Evolutionary conservation across 2,329 filamentous ascomycete species (phyloP).

Genomic region (Venturia effusa): DNA sequence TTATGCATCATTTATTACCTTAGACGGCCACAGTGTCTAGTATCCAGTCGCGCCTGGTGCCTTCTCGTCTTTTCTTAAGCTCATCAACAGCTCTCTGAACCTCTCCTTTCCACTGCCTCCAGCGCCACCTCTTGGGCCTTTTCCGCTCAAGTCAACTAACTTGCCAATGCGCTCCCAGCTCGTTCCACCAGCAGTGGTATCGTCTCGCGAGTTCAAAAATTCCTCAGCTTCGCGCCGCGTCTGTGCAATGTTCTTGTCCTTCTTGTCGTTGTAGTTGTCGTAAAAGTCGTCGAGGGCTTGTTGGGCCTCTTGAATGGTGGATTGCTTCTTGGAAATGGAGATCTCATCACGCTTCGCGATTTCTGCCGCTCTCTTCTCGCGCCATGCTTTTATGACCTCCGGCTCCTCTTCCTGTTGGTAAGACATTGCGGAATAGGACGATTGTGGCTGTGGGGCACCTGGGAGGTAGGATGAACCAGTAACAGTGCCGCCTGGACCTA

Average conservation of each 20-base stretch:
- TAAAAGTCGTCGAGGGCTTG: conserved; percentile 98
- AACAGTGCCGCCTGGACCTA: conserved; percentile 67
- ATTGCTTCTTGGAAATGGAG: conserved; percentile 68
- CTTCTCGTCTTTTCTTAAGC: conserved; percentile 87
- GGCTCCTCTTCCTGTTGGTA: conserved; percentile 71
- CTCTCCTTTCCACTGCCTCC: conserved; percentile 89
- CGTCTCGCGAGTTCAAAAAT: conserved; percentile 78
- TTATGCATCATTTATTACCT: neutral
- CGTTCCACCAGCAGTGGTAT: conserved; percentile 87
- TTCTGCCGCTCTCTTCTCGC: conserved; percentile 73
- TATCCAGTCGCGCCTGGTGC: conserved; percentile 47
- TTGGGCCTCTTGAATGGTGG: conserved; percentile 81
- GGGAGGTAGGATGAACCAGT: conserved; percentile 58
- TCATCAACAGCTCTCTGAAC: conserved; percentile 82
- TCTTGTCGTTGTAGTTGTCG: conserved; percentile 97
- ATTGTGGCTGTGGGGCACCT: conserved; percentile 20
- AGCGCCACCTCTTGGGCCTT: conserved; percentile 76
- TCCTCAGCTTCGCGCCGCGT: conserved; percentile 87
- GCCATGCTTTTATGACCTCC: conserved; percentile 82
- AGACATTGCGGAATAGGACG: conserved; percentile 30
- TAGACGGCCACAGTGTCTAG: neutral
- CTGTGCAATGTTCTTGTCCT: conserved; percentile 84
- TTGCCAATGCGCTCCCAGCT: conserved; percentile 99
- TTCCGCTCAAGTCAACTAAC: conserved; percentile 92
- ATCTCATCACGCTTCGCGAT: conserved; percentile 77